These are phyloP conservation scores for Euphrasia confusa DNA, from an alignment of 257 asterid species.

Conservation along the genomic window DNA sequence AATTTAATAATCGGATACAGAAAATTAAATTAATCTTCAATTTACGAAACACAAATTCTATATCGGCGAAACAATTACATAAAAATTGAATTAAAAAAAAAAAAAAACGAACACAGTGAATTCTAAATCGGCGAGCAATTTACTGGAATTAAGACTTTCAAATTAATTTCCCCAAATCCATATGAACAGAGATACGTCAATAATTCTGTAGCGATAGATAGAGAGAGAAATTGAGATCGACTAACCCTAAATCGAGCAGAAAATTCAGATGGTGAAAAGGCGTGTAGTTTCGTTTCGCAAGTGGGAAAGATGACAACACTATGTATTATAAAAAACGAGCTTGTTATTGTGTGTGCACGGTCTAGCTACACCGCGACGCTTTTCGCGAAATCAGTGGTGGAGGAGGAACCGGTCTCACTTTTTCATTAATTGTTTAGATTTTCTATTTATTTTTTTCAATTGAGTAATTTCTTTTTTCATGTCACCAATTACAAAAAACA, in stretches of 20 bases:
- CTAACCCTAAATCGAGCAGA: slow-evolving; percentile 42
- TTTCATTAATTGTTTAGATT: background rate
- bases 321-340: slow-evolving; percentile 13
- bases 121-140: background rate
- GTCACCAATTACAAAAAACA: too few species aligned
- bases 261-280: slow-evolving; percentile 19
- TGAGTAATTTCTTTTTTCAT: too few species aligned
- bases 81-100: background rate
- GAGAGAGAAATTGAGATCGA: slow-evolving; percentile 19
- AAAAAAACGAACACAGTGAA: slow-evolving; percentile 16
- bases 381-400: background rate
- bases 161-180: slow-evolving; percentile 7
- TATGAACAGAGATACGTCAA: background rate
- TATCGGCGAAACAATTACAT: background rate
- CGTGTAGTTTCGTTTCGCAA: slow-evolving; percentile 17
- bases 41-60: too few species aligned
- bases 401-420: too few species aligned
- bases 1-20: background rate
- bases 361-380: slow-evolving; percentile 1
- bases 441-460: too few species aligned
- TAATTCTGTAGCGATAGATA: background rate
- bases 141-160: slow-evolving; percentile 1
- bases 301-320: background rate
- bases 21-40: too few species aligned
- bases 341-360: background rate